phyloP scores from a whole-genome alignment of 257 asterid genomes.

The Mentha longifolia region DNA sequence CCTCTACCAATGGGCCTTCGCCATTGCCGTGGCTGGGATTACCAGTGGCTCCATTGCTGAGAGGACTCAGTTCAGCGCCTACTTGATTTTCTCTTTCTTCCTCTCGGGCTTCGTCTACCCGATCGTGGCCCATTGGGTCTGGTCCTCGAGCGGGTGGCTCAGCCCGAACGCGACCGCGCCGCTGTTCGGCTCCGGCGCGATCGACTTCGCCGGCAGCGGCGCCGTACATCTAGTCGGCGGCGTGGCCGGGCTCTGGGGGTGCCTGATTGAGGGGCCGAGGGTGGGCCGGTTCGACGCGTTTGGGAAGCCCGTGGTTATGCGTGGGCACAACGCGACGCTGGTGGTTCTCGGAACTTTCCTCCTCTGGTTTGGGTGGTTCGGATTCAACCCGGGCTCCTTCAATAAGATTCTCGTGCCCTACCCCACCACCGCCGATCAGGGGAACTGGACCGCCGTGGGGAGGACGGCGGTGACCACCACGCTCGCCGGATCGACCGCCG shows the following conservation, averaged over 20 bases:
- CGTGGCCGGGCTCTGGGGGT: constrained; percentile 74
- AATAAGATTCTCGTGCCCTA: constrained; percentile 50
- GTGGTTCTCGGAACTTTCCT: constrained; percentile 75
- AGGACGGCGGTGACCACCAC: constrained; percentile 80
- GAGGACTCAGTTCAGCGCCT: constrained; percentile 63
- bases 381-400: constrained; percentile 77
- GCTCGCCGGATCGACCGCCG: constrained; percentile 74
- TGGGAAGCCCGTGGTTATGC: constrained; percentile 62
- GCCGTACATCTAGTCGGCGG: constrained; percentile 86
- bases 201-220: constrained; percentile 79
- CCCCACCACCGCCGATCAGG: constrained; percentile 49
- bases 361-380: constrained; percentile 84
- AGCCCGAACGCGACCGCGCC: constrained; percentile 49
- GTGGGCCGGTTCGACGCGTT: constrained; percentile 66
- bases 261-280: constrained; percentile 74
- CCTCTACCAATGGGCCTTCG: constrained; percentile 78
- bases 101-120: constrained; percentile 71
- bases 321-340: constrained; percentile 74
- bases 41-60: constrained; percentile 75
- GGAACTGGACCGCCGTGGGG: constrained; percentile 73
- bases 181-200: constrained; percentile 71
- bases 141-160: constrained; percentile 73
- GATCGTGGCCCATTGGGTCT: constrained; percentile 63
- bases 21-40: constrained; percentile 75
- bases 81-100: constrained; percentile 58